Base-by-base conservation (phyloP, 352 stramenopile species). In the Phytophthora pistaciae region DNA sequence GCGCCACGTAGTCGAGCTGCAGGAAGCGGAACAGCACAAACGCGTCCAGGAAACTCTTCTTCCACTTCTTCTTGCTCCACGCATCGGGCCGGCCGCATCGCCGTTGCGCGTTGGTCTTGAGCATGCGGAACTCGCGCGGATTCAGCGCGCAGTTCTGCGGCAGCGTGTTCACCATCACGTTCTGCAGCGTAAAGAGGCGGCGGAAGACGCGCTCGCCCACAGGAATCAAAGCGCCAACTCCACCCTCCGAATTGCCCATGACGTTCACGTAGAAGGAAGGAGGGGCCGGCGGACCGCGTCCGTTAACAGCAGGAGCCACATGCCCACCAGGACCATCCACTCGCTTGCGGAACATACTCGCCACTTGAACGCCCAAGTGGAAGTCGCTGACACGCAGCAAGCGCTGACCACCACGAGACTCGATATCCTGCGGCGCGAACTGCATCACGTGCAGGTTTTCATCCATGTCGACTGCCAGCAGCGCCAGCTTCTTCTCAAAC, bases 11-110 rank as follows among this genome's bases (percentile, higher is more conserved):
- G 65, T 96, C 90, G 18, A 97, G 65, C 27, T 87, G 77, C 33
- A 95, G 70, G 67, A 96, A 97, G 21, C 82, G 85, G 56, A 93
- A 90, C 18, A 97, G 71, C 70, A 96, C 87, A 1, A 91, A 80
- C 1, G 79, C 85, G 57, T 96, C 90, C 60, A 96, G 60, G 64
- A 96, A 96, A 46, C 87, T 92, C 79, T 96, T 96, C 59, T 96
- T 95, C 84, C 87, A 94, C 75, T 96, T 96, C 50, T 94, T 88
- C 75, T 93, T 96, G 74, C 77, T 92, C 90, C 90, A 96, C 16
- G 86, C 90, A 56, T 96, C 90, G 0, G 83, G 68, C 23, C 90
- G 75, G 8, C 90, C 90, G 29, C 78, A 90, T 49, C 82, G 75
- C n/a, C 74, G 79, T 33, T 85, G 76, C 1, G 74, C 79, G 60